phyloP scores from a whole-genome alignment of 2,329 filamentous ascomycete species.

The Ilyonectria mors-panacis region DNA sequence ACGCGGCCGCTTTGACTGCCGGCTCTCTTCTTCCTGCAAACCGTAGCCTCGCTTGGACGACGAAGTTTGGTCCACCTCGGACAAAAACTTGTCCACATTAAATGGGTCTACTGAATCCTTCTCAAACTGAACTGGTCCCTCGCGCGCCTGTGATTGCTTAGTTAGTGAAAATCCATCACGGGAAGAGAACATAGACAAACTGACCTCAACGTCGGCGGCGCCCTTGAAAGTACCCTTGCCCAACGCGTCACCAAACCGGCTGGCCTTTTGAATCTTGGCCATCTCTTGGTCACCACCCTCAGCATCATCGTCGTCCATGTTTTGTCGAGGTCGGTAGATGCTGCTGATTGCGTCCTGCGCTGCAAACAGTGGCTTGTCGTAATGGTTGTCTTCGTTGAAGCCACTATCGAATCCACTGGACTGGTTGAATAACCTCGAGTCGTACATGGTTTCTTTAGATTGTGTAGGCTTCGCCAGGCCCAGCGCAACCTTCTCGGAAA shows the following conservation, averaged over 20 bases:
- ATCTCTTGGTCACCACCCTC: slow-evolving; percentile 86
- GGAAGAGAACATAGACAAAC: slow-evolving; percentile 45
- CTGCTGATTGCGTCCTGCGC: slow-evolving; percentile 95
- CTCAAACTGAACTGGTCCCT: slow-evolving; percentile 96
- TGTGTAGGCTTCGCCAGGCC: slow-evolving; percentile 96
- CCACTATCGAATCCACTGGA: slow-evolving; percentile 90
- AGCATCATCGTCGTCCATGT: slow-evolving; percentile 83
- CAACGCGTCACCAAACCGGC: slow-evolving; percentile 87
- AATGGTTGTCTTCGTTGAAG: slow-evolving; percentile 97
- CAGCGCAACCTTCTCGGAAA: slow-evolving; percentile 95
- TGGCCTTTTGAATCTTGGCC: slow-evolving; percentile 88
- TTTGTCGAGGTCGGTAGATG: slow-evolving; percentile 88
- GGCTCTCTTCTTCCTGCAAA: slow-evolving; percentile 75
- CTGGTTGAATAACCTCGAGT: slow-evolving; percentile 95
- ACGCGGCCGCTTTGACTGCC: slow-evolving; percentile 79
- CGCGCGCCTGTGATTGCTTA: slow-evolving; percentile 70
- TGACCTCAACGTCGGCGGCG: slow-evolving; percentile 83
- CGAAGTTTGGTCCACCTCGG: slow-evolving; percentile 78
- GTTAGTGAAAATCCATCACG: slow-evolving; percentile 48
- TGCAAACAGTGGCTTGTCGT: slow-evolving; percentile 97
- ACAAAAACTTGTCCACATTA: slow-evolving; percentile 94
- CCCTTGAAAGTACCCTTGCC: slow-evolving; percentile 95
- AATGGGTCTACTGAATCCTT: slow-evolving; percentile 90
- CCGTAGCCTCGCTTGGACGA: slow-evolving; percentile 82
- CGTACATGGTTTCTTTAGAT: slow-evolving; percentile 95